These are phyloP conservation scores for Alternaria infectoria DNA, from an alignment of 2,329 filamentous ascomycete species.

Conservation along the genomic window DNA sequence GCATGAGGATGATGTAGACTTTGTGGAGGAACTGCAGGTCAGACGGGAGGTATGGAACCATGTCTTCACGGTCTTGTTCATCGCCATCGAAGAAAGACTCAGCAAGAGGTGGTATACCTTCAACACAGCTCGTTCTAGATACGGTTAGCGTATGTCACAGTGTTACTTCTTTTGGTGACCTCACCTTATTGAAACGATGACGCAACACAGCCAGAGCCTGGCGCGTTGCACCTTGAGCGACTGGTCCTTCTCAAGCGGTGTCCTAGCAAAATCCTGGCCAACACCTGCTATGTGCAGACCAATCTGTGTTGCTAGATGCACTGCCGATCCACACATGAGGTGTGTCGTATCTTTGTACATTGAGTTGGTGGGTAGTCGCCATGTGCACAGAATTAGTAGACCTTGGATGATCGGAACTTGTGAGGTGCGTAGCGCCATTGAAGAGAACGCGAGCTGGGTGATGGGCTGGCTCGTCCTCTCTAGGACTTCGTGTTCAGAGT, in stretches of 20 bases:
- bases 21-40: conserved; percentile 45
- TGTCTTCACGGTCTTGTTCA: conserved; percentile 41
- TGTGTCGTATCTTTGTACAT: conserved; percentile 52
- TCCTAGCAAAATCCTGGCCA: conserved; percentile 50
- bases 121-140: conserved; percentile 38
- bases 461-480: conserved; percentile 42
- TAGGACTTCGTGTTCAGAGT: conserved; percentile 45
- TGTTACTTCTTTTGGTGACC: background rate
- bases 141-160: conserved; percentile 14
- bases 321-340: conserved; percentile 49
- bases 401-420: conserved; percentile 50
- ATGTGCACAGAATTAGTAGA: conserved; percentile 49
- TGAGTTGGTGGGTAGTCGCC: conserved; percentile 51
- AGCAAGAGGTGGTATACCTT: conserved; percentile 45
- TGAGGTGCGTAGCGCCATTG: conserved; percentile 45
- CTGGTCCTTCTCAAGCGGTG: conserved; percentile 44
- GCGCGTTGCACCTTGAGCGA: conserved; percentile 45
- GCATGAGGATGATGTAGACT: conserved; percentile 41
- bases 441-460: conserved; percentile 46
- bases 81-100: conserved; percentile 44
- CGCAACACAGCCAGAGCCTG: conserved; percentile 47
- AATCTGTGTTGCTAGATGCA: conserved; percentile 51
- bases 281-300: conserved; percentile 49
- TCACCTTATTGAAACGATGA: conserved; percentile 47
- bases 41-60: conserved; percentile 37